These are phyloP conservation scores for Acanthamoeba quina DNA, from an alignment of 208 protist species.

Conservation along the genomic window DNA sequence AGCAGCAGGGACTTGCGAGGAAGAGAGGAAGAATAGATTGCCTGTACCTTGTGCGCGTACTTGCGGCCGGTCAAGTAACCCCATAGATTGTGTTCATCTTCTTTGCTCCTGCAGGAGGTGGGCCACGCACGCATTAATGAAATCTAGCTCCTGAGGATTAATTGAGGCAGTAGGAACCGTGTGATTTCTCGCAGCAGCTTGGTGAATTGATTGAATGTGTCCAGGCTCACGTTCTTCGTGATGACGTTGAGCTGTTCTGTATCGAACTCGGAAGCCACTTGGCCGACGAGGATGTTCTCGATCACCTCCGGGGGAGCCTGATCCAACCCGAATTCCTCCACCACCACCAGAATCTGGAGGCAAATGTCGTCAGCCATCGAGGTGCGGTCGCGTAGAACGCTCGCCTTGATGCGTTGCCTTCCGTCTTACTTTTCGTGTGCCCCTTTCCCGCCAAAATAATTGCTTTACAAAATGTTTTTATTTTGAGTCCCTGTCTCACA, in stretches of 20 bases:
- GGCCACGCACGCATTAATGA: not conserved
- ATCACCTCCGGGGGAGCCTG: slow-evolving; percentile 31
- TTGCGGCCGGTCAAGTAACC: slow-evolving; percentile 30
- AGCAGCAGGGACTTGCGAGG: not conserved
- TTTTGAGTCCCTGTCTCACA: too few species aligned
- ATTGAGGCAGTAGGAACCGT: not conserved
- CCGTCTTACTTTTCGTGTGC: too few species aligned
- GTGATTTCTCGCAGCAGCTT: not conserved
- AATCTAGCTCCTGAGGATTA: too few species aligned
- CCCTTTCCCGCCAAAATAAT: too few species aligned
- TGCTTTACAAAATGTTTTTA: too few species aligned
- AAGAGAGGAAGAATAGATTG: not conserved
- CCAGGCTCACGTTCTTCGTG: not conserved
- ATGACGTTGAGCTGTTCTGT: slow-evolving; percentile 64
- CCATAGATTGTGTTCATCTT: slow-evolving; percentile 31
- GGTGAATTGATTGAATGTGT: not conserved
- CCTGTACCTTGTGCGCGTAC: slow-evolving; percentile 14
- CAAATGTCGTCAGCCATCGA: not conserved
- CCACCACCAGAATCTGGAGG: slow-evolving; percentile 18
- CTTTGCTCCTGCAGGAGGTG: not conserved
- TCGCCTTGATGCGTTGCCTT: too few species aligned
- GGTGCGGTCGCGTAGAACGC: too few species aligned
- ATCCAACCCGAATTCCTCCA: slow-evolving; percentile 41
- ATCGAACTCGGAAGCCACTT: slow-evolving; percentile 44
- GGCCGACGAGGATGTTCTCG: slow-evolving; percentile 14